Conservation (phyloP, 192 early-diverging fungal genomes). For the Rhizophagus sp. region DNA sequence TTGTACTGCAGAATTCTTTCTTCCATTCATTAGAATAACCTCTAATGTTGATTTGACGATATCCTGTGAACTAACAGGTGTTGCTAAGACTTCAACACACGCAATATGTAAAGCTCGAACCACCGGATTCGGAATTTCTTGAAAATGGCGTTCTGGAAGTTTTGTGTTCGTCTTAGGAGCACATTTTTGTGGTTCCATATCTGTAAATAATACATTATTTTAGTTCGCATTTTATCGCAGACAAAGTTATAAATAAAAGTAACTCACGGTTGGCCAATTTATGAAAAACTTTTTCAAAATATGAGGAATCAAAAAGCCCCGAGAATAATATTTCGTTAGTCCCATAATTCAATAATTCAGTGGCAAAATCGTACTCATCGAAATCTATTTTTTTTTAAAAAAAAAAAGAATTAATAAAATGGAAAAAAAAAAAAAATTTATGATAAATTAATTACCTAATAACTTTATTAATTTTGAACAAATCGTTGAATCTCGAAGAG, state of each 20-base stretch:
- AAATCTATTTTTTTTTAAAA: conserved; percentile 41
- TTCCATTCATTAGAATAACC: conserved; percentile 44
- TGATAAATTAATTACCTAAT: conserved; percentile 52
- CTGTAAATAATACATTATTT: conserved; percentile 20
- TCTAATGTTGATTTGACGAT: conserved; percentile 45
- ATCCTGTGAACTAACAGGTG: conserved; percentile 42
- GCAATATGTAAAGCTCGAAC: conserved; percentile 56
- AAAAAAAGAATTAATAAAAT: conserved; percentile 38
- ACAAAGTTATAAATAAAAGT: not conserved
- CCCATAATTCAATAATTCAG: conserved; percentile 39
- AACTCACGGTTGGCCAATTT: conserved; percentile 51
- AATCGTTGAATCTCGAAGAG: conserved; percentile 57
- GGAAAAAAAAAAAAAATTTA: conserved; percentile 31
- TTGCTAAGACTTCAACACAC: conserved; percentile 47
- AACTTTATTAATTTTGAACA: conserved; percentile 56
- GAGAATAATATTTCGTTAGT: conserved; percentile 32
- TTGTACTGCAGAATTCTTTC: conserved; percentile 36
- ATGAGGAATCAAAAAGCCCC: conserved; percentile 48
- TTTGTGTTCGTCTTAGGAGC: conserved; percentile 47
- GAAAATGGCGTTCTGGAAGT: conserved; percentile 59
- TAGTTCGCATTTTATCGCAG: not conserved
- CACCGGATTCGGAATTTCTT: conserved; percentile 63
- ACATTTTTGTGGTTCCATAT: conserved; percentile 53
- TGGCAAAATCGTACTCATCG: conserved; percentile 43
- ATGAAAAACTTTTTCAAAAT: conserved; percentile 53